Evolutionary conservation across 306 rosid species (phyloP).

Genomic region (Vicia sativa): DNA sequence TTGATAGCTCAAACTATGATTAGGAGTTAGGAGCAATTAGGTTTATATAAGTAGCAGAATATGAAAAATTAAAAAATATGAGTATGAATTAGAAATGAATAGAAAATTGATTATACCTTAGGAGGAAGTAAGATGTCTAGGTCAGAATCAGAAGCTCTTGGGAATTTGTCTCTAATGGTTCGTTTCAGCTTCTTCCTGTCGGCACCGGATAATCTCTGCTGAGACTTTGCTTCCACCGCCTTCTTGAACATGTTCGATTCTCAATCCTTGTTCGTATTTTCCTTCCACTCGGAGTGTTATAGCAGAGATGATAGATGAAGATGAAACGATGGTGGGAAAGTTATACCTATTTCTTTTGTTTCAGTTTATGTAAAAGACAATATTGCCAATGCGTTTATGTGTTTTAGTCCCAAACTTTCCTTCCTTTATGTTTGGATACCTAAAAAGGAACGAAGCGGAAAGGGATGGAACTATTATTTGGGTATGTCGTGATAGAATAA

Average conservation of each 20-base stretch:
- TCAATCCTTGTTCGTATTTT: neutral
- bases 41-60: neutral
- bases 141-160: conserved; percentile 71
- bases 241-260: conserved; percentile 77
- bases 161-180: conserved; percentile 62
- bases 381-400: neutral
- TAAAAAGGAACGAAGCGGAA: no score
- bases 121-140: conserved; percentile 81
- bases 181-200: conserved; percentile 82
- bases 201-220: conserved; percentile 92
- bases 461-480: no score
- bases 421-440: no score
- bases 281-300: neutral
- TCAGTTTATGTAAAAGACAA: neutral
- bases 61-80: neutral
- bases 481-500: no score
- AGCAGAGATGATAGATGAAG: neutral
- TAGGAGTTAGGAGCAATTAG: neutral
- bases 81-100: neutral
- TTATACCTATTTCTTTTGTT: neutral
- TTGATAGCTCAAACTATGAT: neutral
- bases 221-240: conserved; percentile 79
- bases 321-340: neutral
- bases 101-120: conserved; percentile 49
- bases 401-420: no score